Evolutionary conservation across 2,329 filamentous ascomycete species (phyloP).

Genomic region (Hypoxylon sp.): DNA sequence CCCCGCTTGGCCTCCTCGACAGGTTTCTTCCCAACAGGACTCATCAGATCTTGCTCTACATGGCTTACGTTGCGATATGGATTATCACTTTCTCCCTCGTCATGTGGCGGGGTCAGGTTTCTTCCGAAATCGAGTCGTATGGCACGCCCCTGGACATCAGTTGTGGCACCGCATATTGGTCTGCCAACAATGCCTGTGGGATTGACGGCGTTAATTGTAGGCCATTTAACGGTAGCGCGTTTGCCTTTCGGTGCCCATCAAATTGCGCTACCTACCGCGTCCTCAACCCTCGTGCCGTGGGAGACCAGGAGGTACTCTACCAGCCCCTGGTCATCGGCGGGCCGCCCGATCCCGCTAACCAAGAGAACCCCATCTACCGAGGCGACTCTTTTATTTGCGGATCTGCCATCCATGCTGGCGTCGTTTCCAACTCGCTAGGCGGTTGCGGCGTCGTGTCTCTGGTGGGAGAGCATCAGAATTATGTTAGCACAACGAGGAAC

Average conservation of each 20-base stretch:
- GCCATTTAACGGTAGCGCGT: slow-evolving; percentile 76
- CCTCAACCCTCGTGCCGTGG: slow-evolving; percentile 80
- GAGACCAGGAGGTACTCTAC: slow-evolving; percentile 74
- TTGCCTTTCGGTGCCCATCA: slow-evolving; percentile 80
- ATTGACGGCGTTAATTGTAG: slow-evolving; percentile 80
- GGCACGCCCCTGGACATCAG: slow-evolving; percentile 73
- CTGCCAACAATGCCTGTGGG: slow-evolving; percentile 76
- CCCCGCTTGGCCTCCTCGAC: slow-evolving; percentile 73
- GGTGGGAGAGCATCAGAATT: slow-evolving; percentile 74
- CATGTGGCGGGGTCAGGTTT: slow-evolving; percentile 70
- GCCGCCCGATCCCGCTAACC: slow-evolving; percentile 58
- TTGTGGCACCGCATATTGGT: slow-evolving; percentile 79
- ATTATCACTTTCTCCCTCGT: slow-evolving; percentile 76
- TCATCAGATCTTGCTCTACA: slow-evolving; percentile 69
- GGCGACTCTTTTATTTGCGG: slow-evolving; percentile 91
- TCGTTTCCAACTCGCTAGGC: slow-evolving; percentile 76
- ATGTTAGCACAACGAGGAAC: slow-evolving; percentile 72
- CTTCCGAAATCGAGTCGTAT: slow-evolving; percentile 73
- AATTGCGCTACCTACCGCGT: slow-evolving; percentile 75
- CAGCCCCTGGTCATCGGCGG: slow-evolving; percentile 76
- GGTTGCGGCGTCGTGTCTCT: slow-evolving; percentile 86
- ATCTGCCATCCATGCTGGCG: slow-evolving; percentile 84
- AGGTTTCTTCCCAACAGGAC: slow-evolving; percentile 68
- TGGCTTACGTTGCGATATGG: slow-evolving; percentile 74
- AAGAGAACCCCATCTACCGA: slow-evolving; percentile 74